These are phyloP conservation scores for Penicillium lagena DNA, from an alignment of 495 filamentous ascomycete genomes.

Conservation along the genomic window DNA sequence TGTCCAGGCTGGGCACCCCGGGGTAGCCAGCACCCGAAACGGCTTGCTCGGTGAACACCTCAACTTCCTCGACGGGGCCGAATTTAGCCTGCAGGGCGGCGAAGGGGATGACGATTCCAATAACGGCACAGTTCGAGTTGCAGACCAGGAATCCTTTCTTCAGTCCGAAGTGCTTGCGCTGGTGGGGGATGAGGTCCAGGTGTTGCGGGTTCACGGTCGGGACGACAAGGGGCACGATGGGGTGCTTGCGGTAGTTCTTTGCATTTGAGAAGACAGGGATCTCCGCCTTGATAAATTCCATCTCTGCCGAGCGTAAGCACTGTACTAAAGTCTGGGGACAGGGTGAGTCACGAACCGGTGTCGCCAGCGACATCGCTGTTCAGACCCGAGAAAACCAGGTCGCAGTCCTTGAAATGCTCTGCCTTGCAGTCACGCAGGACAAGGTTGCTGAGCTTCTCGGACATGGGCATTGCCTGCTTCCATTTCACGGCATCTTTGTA, in stretches of 20 bases:
- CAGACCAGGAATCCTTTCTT: conserved; percentile 78
- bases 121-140: conserved; percentile 89
- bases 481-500: conserved; percentile 78
- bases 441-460: conserved; percentile 56
- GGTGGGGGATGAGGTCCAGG: conserved; percentile 69
- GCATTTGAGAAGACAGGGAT: conserved; percentile 83
- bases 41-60: conserved; percentile 83
- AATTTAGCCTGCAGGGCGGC: conserved; percentile 74
- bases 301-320: conserved; percentile 42
- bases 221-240: conserved; percentile 76
- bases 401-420: conserved; percentile 70
- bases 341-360: conserved; percentile 45
- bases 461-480: conserved; percentile 77
- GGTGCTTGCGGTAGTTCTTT: conserved; percentile 82
- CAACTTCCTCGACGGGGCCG: conserved; percentile 65
- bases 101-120: conserved; percentile 83
- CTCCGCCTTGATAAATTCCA: conserved; percentile 71
- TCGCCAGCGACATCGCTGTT: conserved; percentile 80
- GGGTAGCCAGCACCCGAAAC: conserved; percentile 86
- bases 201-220: conserved; percentile 80
- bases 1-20: conserved; percentile 68
- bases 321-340: neutral
- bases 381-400: conserved; percentile 84
- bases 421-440: conserved; percentile 71
- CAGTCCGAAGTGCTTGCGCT: conserved; percentile 58